A percentile compares a stretch with the other conserved stretches of the same genome.
These are phyloP conservation scores for Pilatotrama ljubarskyi DNA, from an alignment of 768 basidiomycete species.

Conservation along the genomic window DNA sequence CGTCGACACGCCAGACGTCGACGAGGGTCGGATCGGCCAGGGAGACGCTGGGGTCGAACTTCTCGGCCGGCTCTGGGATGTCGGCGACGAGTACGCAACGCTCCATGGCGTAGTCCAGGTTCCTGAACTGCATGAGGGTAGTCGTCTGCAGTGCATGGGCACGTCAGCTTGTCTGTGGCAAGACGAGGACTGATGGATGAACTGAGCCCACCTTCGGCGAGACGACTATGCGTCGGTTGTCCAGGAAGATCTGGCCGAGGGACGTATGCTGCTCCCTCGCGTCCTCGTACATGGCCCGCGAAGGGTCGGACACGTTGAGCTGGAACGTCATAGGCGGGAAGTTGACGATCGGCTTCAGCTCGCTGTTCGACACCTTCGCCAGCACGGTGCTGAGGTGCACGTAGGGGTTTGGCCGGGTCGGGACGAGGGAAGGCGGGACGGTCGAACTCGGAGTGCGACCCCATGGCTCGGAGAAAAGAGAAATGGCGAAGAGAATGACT, in stretches of 20 bases:
- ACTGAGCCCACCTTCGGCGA: not conserved
- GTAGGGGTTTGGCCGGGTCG: conserved; percentile 15
- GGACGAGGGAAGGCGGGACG: no score
- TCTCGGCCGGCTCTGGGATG: not conserved
- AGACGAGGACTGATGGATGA: no score
- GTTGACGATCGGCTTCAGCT: conserved; percentile 12
- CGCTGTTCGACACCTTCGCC: not conserved
- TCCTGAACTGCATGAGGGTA: conserved; percentile 20
- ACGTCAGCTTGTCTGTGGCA: not conserved
- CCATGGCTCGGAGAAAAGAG: not conserved
- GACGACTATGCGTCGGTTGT: conserved; percentile 15
- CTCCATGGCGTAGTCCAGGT: conserved; percentile 23
- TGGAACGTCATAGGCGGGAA: conserved; percentile 17
- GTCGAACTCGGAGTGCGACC: not conserved
- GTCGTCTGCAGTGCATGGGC: not conserved
- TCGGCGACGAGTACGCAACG: conserved; percentile 9
- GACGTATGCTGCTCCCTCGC: not conserved
- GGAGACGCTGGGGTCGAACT: not conserved
- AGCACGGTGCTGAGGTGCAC: conserved; percentile 12
- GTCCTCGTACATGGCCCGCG: conserved; percentile 12
- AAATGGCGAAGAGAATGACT: not conserved
- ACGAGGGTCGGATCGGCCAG: not conserved
- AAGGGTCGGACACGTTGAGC: not conserved
- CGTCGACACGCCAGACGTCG: conserved; percentile 20
- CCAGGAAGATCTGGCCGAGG: conserved; percentile 17